Percentiles rank a stretch among this genome's conserved stretches.
Evolutionary conservation across 2,329 filamentous ascomycete genomes (phyloP).

Genomic region (Gaeumannomyces tritici): DNA sequence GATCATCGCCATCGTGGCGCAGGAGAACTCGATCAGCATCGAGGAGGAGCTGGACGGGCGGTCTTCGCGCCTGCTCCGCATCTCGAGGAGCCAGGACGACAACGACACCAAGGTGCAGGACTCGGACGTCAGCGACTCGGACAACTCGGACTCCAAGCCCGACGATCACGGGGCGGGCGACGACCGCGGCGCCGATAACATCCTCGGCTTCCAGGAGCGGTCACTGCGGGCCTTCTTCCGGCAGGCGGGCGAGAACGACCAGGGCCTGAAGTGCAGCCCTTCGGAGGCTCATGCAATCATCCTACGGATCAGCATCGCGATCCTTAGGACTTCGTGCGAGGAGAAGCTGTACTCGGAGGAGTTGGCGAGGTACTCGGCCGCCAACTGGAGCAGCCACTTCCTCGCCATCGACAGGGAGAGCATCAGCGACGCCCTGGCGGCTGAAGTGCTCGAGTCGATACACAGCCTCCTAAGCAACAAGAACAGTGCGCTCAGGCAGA

Average conservation of each 20-base stretch:
- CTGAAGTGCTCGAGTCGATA: background rate
- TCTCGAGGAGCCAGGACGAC: conserved; percentile 2
- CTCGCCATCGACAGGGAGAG: conserved; percentile 1
- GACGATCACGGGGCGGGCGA: background rate
- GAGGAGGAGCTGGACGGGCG: conserved; percentile 6
- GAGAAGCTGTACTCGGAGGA: background rate
- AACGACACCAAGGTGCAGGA: background rate
- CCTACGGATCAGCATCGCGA: background rate
- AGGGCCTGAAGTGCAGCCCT: background rate
- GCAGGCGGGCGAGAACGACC: background rate
- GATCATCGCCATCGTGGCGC: conserved; percentile 1
- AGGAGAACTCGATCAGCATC: conserved; percentile 5
- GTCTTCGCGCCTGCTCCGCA: conserved; percentile 4
- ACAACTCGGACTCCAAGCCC: background rate
- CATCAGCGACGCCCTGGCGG: background rate
- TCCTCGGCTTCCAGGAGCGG: conserved; percentile 8
- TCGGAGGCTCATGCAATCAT: background rate
- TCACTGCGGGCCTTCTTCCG: conserved; percentile 7
- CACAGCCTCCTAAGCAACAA: conserved; percentile 5
- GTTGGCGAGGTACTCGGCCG: background rate
- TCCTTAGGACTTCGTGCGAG: background rate
- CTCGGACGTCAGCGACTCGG: background rate
- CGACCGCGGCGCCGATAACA: conserved; percentile 3
- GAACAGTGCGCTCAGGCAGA: background rate
- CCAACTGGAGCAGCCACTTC: background rate